Conservation (phyloP, 495 filamentous ascomycete species). For the Trichoderma virens region DNA sequence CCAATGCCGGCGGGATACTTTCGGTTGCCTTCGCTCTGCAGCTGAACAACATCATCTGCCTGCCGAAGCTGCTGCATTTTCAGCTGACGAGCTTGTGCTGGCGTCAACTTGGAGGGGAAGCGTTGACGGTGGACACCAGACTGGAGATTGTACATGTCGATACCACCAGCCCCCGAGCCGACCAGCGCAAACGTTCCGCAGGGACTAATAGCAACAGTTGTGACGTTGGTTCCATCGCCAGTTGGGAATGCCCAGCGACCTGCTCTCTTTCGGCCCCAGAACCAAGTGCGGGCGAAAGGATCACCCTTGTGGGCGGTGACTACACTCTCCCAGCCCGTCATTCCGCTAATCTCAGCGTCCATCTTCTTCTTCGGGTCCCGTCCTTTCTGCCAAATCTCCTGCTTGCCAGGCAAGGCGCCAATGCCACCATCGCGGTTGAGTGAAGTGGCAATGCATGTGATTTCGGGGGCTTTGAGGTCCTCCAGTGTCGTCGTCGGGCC, state of each 20-base stretch:
- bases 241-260: constrained; percentile 91
- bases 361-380: constrained; percentile 47
- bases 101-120: constrained; percentile 65
- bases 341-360: constrained; percentile 52
- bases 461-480: constrained; percentile 77
- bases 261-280: constrained; percentile 88
- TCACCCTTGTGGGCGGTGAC: constrained; percentile 90
- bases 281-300: constrained; percentile 85
- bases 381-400: constrained; percentile 69
- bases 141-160: constrained; percentile 95
- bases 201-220: constrained; percentile 76
- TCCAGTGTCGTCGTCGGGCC: constrained; percentile 55
- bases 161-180: constrained; percentile 69
- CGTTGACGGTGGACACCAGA: constrained; percentile 78
- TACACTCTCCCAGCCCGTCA: constrained; percentile 93
- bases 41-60: constrained; percentile 40
- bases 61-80: constrained; percentile 46
- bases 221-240: constrained; percentile 73
- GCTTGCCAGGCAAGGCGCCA: constrained; percentile 61
- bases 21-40: constrained; percentile 31
- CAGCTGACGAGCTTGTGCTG: constrained; percentile 55
- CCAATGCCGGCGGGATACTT: constrained; percentile 41
- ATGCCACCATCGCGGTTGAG: constrained; percentile 91
- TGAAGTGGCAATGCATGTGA: constrained; percentile 83
- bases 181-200: constrained; percentile 94